Evolutionary conservation across 768 basidiomycete genomes (phyloP), one percentile per base, ranked within the genome.

Genomic region (Cystofilobasidium macerans): DNA sequence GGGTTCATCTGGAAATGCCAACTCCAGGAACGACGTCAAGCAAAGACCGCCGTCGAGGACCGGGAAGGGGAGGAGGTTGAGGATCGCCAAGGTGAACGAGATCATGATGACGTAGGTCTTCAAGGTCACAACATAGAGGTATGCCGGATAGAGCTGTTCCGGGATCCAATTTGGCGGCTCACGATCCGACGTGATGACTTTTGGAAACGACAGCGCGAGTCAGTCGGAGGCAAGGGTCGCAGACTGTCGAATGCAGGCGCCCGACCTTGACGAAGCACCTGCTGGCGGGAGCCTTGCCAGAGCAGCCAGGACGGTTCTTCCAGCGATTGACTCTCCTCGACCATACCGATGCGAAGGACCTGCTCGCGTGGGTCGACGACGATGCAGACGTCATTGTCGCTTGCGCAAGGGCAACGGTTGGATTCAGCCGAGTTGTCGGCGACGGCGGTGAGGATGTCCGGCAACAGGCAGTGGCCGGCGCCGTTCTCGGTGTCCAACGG

Each of bases 31-130:
- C 24, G 48, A 47, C 20, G 26, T 9, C 14, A 67, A 54, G 32
- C 36, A 36, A 13, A 61, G 38, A 4, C 65, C 65, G 22, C 65
- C 65, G 65, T 67, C 65, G 28, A 67, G 60, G 9, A 67, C 33
- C 0, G 59, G 48, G 0, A 67, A 36, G 2, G 65, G 65, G 26
- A 67, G 65, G 26, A 67, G 54, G 43, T 67, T 67, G 51, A 61
- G 48, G 33, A 51, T 40, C 35, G 65, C 48, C 14, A 67, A 51
- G 13, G 65, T 67, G 59, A 61, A 24, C 22, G 65, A 67, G 65
- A 67, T 61, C 32, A 61, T 38, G 51, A 67, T 35, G 48, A 61
- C 24, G 60, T 67, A 67, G 35, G 43, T 11, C n/a, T 30, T 36
- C 43, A 65, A 33, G 13, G 57, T 13, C 18, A 32, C 3, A 22